Conservation (phyloP, 441 rosid genomes). For the Oxalis stricta region DNA sequence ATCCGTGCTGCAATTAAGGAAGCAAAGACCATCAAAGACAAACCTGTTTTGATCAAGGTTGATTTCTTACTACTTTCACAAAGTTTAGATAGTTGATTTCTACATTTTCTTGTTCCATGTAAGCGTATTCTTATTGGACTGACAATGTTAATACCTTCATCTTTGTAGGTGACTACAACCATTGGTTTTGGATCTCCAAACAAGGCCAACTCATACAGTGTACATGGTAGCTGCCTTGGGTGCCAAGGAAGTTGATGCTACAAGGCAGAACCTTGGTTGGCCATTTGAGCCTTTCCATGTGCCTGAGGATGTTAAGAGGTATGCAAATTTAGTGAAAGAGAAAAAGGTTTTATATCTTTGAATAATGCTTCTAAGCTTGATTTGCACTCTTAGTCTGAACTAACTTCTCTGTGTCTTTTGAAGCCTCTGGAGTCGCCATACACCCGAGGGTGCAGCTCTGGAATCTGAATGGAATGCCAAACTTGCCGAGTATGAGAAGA, state of each 20-base stretch:
- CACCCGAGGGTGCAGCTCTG: slow-evolving; percentile 49
- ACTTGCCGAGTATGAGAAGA: slow-evolving; percentile 83
- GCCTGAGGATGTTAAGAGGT: slow-evolving; percentile 75
- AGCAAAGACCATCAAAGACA: slow-evolving; percentile 83
- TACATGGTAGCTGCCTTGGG: slow-evolving; percentile 81
- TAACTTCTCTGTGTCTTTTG: slow-evolving; percentile 7
- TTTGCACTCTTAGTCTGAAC: slow-evolving; percentile 9
- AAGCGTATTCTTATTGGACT: no score
- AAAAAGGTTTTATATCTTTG: slow-evolving; percentile 1
- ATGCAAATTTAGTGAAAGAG: background rate
- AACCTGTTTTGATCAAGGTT: slow-evolving; percentile 88
- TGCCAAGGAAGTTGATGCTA: slow-evolving; percentile 86
- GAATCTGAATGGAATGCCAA: slow-evolving; percentile 91
- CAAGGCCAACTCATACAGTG: slow-evolving; percentile 71
- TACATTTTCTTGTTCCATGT: no score
- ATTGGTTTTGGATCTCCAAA: slow-evolving; percentile 87
- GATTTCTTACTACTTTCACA: slow-evolving; percentile 8
- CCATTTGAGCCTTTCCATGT: slow-evolving; percentile 71
- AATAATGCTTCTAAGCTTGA: background rate
- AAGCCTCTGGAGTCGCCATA: slow-evolving; percentile 98
- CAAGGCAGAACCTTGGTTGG: slow-evolving; percentile 83
- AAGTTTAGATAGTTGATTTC: no score
- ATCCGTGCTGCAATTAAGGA: slow-evolving; percentile 90
- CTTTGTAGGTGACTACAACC: slow-evolving; percentile 66
- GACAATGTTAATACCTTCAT: background rate